Percentiles rank a stretch among this genome's conserved stretches.
phyloP scores from a whole-genome alignment of 1,284 basidiomycete species.

The Melampsora americana region DNA sequence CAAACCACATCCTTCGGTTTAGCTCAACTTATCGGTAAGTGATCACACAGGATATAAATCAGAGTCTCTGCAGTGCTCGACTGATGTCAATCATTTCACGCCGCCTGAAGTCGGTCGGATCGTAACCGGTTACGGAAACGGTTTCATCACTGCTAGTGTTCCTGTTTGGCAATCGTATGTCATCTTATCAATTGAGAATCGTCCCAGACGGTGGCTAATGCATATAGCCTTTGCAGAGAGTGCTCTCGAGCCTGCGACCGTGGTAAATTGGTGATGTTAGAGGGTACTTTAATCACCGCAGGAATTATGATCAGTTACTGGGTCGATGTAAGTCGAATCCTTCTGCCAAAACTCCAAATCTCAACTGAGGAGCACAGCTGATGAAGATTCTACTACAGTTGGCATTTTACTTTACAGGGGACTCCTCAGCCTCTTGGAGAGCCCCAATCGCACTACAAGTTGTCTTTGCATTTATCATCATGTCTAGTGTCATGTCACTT shows the following conservation, averaged over 20 bases:
- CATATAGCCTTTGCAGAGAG: conserved; percentile 60
- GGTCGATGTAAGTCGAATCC: conserved; percentile 63
- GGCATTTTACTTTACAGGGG: conserved; percentile 49
- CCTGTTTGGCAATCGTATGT: conserved; percentile 53
- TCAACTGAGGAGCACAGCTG: neutral
- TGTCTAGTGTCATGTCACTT: conserved; percentile 63
- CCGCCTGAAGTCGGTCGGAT: conserved; percentile 59
- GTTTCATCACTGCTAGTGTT: conserved; percentile 61
- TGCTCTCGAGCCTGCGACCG: conserved; percentile 63
- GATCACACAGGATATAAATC: no score
- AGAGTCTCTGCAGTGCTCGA: no score
- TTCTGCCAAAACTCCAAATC: conserved; percentile 54
- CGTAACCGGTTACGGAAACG: conserved; percentile 66
- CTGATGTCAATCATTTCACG: no score
- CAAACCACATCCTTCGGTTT: conserved; percentile 62
- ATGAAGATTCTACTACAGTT: conserved; percentile 46
- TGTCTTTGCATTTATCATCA: conserved; percentile 64
- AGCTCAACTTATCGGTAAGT: conserved; percentile 58
- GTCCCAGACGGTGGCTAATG: no score
- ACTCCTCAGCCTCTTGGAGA: conserved; percentile 63
- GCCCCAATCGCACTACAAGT: conserved; percentile 69
- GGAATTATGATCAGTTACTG: conserved; percentile 69
- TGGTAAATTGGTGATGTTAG: conserved; percentile 67
- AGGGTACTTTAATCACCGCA: conserved; percentile 67
- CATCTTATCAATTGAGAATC: conserved; percentile 53